Percentiles rank a stretch among this genome's conserved stretches.
phyloP scores from a whole-genome alignment of 2,329 filamentous ascomycete genomes.

The Cladophialophora bantiana region DNA sequence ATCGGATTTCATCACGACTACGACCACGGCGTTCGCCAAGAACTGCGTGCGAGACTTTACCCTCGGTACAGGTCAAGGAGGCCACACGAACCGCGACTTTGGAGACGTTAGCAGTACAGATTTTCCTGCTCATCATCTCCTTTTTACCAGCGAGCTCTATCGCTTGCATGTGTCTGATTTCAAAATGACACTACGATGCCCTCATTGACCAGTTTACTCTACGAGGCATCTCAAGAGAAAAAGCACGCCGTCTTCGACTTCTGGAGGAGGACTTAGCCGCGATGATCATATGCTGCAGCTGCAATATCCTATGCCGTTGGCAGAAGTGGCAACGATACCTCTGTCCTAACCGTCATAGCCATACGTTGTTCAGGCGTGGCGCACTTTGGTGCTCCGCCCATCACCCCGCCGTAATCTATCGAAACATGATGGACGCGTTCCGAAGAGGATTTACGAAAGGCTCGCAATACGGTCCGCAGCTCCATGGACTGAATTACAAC shows the following conservation, averaged over 20 bases:
- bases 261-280: conserved; percentile 24
- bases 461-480: conserved; percentile 26
- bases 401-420: conserved; percentile 25
- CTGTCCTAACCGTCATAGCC: conserved; percentile 22
- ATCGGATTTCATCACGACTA: background rate
- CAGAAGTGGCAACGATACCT: no score
- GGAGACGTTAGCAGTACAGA: background rate
- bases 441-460: conserved; percentile 28
- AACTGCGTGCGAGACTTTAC: background rate
- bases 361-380: conserved; percentile 18
- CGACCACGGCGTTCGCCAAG: background rate
- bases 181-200: conserved; percentile 20
- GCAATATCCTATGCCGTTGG: conserved; percentile 25
- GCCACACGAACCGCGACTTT: background rate
- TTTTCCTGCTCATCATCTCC: conserved; percentile 22
- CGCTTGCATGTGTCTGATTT: conserved; percentile 20
- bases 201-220: background rate
- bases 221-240: conserved; percentile 7
- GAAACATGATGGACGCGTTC: conserved; percentile 27
- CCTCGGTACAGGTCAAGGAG: background rate
- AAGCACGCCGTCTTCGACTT: conserved; percentile 21
- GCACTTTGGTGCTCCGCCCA: conserved; percentile 24
- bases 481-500: conserved; percentile 27
- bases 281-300: conserved; percentile 22
- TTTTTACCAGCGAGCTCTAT: conserved; percentile 25